Conservation (phyloP, 164 flowering plant species). For the Aristolochia fimbriata region DNA sequence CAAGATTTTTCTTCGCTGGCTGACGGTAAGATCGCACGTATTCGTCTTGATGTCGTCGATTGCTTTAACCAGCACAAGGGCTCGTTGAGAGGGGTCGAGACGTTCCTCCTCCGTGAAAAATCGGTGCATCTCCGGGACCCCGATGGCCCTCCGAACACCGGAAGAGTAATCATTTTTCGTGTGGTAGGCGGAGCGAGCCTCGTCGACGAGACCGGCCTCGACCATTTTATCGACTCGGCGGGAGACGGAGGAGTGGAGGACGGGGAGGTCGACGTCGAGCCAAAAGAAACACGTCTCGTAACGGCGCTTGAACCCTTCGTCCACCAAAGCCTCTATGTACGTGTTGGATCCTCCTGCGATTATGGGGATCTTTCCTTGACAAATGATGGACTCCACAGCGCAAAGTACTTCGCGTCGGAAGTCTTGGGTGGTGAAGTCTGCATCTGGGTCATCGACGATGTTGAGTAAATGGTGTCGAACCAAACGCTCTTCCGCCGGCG, state of each 20-base stretch:
- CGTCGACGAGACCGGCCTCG: slow-evolving; percentile 44
- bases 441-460: slow-evolving; percentile 25
- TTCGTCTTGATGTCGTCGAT: slow-evolving; percentile 41
- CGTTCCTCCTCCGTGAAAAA: slow-evolving; percentile 30
- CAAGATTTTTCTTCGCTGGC: slow-evolving; percentile 47
- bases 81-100: slow-evolving; percentile 5
- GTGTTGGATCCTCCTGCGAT: slow-evolving; percentile 90
- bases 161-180: slow-evolving; percentile 31
- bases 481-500: slow-evolving; percentile 45
- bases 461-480: slow-evolving; percentile 70
- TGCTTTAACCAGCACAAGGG: slow-evolving; percentile 25
- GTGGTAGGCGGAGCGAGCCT: slow-evolving; percentile 30
- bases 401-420: slow-evolving; percentile 30
- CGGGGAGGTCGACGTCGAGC: slow-evolving; percentile 52
- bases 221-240: slow-evolving; percentile 64
- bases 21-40: slow-evolving; percentile 32
- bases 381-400: slow-evolving; percentile 32
- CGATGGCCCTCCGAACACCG: slow-evolving; percentile 60
- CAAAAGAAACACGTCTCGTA: slow-evolving; percentile 70
- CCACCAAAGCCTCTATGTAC: slow-evolving; percentile 46
- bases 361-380: slow-evolving; percentile 43
- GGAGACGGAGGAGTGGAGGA: slow-evolving; percentile 35
- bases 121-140: slow-evolving; percentile 52
- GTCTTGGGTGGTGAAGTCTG: slow-evolving; percentile 37
- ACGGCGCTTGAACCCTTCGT: slow-evolving; percentile 28